A percentile compares a stretch with the other conserved stretches of the same genome.
These are phyloP conservation scores for Aspergillus incahuasiensis DNA, from an alignment of 495 filamentous ascomycete species.

Conservation along the genomic window DNA sequence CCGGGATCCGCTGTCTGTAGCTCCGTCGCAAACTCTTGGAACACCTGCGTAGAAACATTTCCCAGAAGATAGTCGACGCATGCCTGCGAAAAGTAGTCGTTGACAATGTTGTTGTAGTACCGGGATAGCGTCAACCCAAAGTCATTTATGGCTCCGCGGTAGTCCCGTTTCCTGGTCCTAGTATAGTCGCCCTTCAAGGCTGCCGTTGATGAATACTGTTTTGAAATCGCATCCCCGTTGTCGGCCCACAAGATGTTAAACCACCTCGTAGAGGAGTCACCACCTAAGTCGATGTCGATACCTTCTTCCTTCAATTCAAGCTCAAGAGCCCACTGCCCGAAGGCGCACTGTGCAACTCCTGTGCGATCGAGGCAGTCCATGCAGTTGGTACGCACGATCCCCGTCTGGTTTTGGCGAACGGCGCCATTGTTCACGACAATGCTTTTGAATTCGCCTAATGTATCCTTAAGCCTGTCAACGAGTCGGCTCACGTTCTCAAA, in stretches of 20 bases:
- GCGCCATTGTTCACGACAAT: slow-evolving; percentile 51
- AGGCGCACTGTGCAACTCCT: slow-evolving; percentile 87
- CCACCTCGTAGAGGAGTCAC: slow-evolving; percentile 73
- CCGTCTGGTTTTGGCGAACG: slow-evolving; percentile 56
- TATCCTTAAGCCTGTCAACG: slow-evolving; percentile 60
- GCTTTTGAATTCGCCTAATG: slow-evolving; percentile 60
- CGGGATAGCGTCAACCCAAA: slow-evolving; percentile 77
- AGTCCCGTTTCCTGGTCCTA: slow-evolving; percentile 81
- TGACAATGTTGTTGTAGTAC: slow-evolving; percentile 74
- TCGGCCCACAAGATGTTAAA: slow-evolving; percentile 96
- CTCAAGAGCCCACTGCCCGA: slow-evolving; percentile 71
- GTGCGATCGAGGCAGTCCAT: slow-evolving; percentile 97
- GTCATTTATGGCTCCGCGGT: slow-evolving; percentile 89
- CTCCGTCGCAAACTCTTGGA: slow-evolving; percentile 84
- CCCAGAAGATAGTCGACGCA: slow-evolving; percentile 93
- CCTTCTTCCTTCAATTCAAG: slow-evolving; percentile 69
- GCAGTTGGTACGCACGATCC: slow-evolving; percentile 84
- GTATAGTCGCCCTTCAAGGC: slow-evolving; percentile 96
- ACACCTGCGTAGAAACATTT: slow-evolving; percentile 74
- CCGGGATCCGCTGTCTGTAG: slow-evolving; percentile 86
- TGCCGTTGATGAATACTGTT: slow-evolving; percentile 78
- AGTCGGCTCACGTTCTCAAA: slow-evolving; percentile 87
- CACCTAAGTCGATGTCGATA: slow-evolving; percentile 61
- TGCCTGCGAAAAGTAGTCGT: slow-evolving; percentile 92
- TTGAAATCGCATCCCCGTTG: slow-evolving; percentile 64